Conservation (phyloP, 2,329 filamentous ascomycete genomes). For the Thermothelomyces thermophilus region DNA sequence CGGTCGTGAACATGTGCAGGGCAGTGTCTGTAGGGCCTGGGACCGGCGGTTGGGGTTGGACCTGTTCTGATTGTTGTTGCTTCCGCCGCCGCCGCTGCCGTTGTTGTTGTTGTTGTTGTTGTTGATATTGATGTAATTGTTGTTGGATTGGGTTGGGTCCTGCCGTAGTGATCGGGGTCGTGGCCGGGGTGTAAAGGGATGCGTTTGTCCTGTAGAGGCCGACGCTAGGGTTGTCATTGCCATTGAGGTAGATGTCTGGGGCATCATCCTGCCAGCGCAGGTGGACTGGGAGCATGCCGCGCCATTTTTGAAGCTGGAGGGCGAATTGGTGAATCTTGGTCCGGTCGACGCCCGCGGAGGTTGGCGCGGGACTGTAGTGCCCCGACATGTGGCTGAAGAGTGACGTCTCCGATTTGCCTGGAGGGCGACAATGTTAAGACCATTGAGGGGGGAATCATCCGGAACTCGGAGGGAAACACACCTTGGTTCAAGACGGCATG, state of each 20-base stretch:
- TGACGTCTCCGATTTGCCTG: background rate
- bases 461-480: slow-evolving; percentile 30
- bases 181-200: slow-evolving; percentile 14
- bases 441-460: background rate
- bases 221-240: slow-evolving; percentile 4
- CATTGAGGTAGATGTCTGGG: slow-evolving; percentile 36
- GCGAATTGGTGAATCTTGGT: slow-evolving; percentile 44
- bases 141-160: slow-evolving; percentile 17
- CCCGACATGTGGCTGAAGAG: background rate
- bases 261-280: slow-evolving; percentile 53
- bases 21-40: slow-evolving; percentile 14
- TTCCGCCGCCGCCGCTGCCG: no score
- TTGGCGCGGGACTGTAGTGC: slow-evolving; percentile 9
- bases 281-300: slow-evolving; percentile 45
- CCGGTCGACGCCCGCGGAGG: slow-evolving; percentile 22
- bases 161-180: slow-evolving; percentile 20
- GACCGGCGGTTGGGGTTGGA: background rate
- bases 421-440: background rate
- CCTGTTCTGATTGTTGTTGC: background rate
- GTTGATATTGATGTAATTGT: no score
- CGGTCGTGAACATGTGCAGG: slow-evolving; percentile 39
- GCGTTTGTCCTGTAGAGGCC: slow-evolving; percentile 21
- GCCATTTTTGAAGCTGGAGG: slow-evolving; percentile 51
- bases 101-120: no score
- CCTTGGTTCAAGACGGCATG: slow-evolving; percentile 46